These are phyloP conservation scores for Trichoderma aggressivum DNA, from an alignment of 2,329 filamentous ascomycete species.

Conservation along the genomic window DNA sequence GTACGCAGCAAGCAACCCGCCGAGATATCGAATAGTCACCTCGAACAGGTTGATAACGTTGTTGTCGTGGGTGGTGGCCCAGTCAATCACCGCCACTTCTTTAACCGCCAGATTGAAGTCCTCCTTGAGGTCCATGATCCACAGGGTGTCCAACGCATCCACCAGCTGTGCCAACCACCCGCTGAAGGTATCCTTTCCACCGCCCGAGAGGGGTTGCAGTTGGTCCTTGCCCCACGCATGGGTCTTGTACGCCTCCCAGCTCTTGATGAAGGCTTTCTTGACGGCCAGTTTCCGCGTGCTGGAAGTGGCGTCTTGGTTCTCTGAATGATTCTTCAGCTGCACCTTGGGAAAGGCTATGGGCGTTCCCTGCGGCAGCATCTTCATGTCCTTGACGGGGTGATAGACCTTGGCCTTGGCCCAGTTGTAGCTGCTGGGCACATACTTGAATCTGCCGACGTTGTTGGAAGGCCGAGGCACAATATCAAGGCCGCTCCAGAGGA, in stretches of 20 bases:
- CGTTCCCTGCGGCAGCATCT: conserved; percentile 34
- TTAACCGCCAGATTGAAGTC: conserved; percentile 53
- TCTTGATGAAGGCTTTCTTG: conserved; percentile 40
- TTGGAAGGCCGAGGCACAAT: conserved; percentile 18
- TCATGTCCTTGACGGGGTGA: conserved; percentile 32
- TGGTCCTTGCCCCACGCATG: conserved; percentile 58
- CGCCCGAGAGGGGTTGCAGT: conserved; percentile 48
- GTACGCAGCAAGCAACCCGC: conserved; percentile 50
- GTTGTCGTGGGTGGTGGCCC: conserved; percentile 43
- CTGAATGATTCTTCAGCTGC: conserved; percentile 36
- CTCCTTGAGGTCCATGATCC: conserved; percentile 56
- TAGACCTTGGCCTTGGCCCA: conserved; percentile 35
- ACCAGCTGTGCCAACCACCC: conserved; percentile 59
- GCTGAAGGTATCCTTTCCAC: conserved; percentile 46
- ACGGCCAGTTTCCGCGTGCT: conserved; percentile 37
- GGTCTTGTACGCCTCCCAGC: conserved; percentile 51
- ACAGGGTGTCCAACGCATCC: conserved; percentile 57
- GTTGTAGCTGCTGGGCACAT: conserved; percentile 38
- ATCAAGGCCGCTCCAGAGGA: conserved; percentile 30
- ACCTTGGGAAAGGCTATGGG: conserved; percentile 41
- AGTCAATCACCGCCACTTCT: conserved; percentile 52
- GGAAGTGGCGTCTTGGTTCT: conserved; percentile 36
- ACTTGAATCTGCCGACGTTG: conserved; percentile 28
- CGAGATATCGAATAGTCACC: conserved; percentile 56
- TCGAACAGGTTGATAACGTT: conserved; percentile 57